Evolutionary conservation across 2,329 filamentous ascomycete species (phyloP), one percentile per base, ranked within the genome.

Genomic region (Epicoccum sorghinum): DNA sequence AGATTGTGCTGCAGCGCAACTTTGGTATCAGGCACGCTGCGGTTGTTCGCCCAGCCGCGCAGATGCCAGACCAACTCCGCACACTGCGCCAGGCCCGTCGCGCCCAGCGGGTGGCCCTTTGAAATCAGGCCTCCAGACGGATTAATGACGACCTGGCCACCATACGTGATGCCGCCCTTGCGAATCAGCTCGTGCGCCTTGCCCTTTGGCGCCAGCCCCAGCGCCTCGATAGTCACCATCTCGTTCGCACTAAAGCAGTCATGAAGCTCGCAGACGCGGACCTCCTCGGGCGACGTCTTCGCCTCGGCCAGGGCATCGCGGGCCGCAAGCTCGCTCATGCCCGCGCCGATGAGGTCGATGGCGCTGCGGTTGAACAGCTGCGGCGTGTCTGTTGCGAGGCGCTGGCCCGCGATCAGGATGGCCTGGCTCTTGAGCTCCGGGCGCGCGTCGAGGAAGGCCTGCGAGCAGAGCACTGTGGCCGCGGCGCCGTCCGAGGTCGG

Each of bases 171-270:
- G 68, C 93, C 92, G 25, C 93, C 93, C 8, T 77, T 78, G 37
- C 92, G 86, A 23, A 98, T 91, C 76, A 97, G 86, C 77, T 97
- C 91, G 73, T 97, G 93, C 0, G 93, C 95, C 75, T 91, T 93
- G 13, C 93, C 93, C 12, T 83, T 85, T 54, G 86, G 86, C 36
- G 82, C 73, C 9, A 98, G 83, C 1, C 91, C 92, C 1, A 98
- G 83, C 0, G 91, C 91, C 72, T 98, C 93, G 45, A 98, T 87
- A 1, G 87, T 88, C 46, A 95, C 84, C 89, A 98, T 89, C 80
- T 98, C 91, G 74, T 98, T 98, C 24, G 93, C 88, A 14, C 88
- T 92, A 83, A 98, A 98, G 80, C 95, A 98, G 79, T 98, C 95
- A 77, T 98, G 95, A 57, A 98, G 81, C 79, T 98, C 93, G 69